Evolutionary conservation across 495 filamentous ascomycete genomes (phyloP).

Genomic region (Hypoxylon intermedium): DNA sequence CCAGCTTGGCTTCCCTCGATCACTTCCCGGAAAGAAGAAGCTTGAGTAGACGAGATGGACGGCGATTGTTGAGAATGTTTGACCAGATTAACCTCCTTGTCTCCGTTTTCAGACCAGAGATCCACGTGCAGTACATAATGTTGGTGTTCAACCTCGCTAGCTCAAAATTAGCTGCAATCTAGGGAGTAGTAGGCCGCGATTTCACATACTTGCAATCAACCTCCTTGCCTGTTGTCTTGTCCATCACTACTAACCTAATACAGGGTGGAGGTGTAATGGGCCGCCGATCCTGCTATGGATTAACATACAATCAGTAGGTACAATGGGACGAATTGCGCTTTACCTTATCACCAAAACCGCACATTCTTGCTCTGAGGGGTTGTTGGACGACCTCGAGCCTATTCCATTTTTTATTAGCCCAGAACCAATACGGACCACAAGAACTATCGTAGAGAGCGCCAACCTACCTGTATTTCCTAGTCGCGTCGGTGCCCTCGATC

Average conservation of each 20-base stretch:
- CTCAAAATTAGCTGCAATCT: slow-evolving; percentile 23
- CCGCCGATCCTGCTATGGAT: slow-evolving; percentile 74
- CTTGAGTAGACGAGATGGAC: slow-evolving; percentile 84
- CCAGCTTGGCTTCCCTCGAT: slow-evolving; percentile 41
- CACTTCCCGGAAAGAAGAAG: slow-evolving; percentile 72
- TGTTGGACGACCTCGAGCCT: slow-evolving; percentile 89
- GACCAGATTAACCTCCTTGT: slow-evolving; percentile 92
- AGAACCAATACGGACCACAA: background rate
- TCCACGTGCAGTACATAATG: slow-evolving; percentile 95
- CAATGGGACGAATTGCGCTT: slow-evolving; percentile 35
- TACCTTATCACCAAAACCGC: slow-evolving; percentile 98
- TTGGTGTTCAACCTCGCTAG: slow-evolving; percentile 73
- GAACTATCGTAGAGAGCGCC: background rate
- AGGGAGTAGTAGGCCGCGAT: slow-evolving; percentile 10
- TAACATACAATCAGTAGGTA: slow-evolving; percentile 11
- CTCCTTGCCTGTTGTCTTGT: slow-evolving; percentile 81
- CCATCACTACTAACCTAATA: slow-evolving; percentile 81
- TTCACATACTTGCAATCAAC: slow-evolving; percentile 84
- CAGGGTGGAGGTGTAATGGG: slow-evolving; percentile 97
- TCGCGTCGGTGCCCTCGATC: slow-evolving; percentile 41
- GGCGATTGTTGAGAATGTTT: slow-evolving; percentile 85
- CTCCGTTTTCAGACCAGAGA: slow-evolving; percentile 83
- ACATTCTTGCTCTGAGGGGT: slow-evolving; percentile 94
- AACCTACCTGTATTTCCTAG: slow-evolving; percentile 43
- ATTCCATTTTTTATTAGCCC: slow-evolving; percentile 35